Evolutionary conservation across 2,329 filamentous ascomycete species (phyloP), one percentile per base, ranked within the genome.

Genomic region (Macrophomina tecta): DNA sequence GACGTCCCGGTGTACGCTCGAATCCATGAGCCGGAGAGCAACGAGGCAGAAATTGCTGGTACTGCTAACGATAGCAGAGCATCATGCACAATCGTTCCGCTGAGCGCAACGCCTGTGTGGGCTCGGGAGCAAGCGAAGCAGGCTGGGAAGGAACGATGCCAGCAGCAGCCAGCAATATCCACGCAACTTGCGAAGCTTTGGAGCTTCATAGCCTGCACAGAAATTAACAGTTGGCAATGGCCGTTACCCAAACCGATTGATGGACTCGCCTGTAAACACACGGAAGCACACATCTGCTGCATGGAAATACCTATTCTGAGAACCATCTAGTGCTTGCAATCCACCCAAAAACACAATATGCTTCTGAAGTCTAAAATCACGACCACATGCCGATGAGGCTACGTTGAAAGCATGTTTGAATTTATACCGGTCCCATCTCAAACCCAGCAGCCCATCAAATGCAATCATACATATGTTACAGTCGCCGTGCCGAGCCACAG

Each of bases 391-490:
- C 16, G 9, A 32, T 2, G 9, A 53, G 14, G 16, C 30, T 23
- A 38, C 36, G 1, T 55, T 38, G 8, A 53, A 34, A 53, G 16
- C 4, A 16, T 9, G 14, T n/a, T 12, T 58, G 14, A 30, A 40
- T 32, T 48, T 30, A 60, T 65, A 16, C 23, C 51, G 11, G 16
- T 56, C 30, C 16, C 60, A 34, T 5, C 32, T 53, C 42, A 45
- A n/a, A 28, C 40, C 56, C 3, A 42, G 48, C 70, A 70, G 69
- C 68, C 63, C 71, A 72, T 70, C 70, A 53, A 53, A 45, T 46
- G 32, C 34, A 49, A 38, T 68, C 46, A 58, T 68, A 69, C 51
- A 68, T 60, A 56, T 65, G 48, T 46, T 67, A 65, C 62, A 64
- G 40, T 38, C 60, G 51, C 51, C n/a, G 18, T 51, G 9, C 55